Base-by-base conservation (phyloP, 1,284 basidiomycete genomes). In the Cutaneotrichosporon arboriforme region DNA sequence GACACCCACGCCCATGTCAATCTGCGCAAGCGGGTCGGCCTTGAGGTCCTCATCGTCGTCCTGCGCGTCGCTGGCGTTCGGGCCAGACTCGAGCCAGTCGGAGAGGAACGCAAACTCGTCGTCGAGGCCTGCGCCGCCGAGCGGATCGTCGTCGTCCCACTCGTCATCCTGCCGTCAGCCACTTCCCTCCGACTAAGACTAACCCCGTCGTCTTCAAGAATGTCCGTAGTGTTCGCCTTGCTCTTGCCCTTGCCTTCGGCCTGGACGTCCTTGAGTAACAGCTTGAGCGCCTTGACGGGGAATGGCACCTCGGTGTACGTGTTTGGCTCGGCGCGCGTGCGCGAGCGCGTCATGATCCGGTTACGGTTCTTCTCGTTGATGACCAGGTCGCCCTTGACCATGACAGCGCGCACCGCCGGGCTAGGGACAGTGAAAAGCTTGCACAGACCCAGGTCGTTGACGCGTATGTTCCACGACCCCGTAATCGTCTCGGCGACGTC, bases 311-410 rank as follows among this genome's bases (percentile, higher is more conserved):
- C 81, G 1, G 87, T 88, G 71, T 89, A 97, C 71, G 90, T 84
- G 55, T 86, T 85, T 0, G 92, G 92, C 35, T 80, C 88, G 10
- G 80, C 79, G 77, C 85, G 89, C 40, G 93, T 90, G 64, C 84
- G 81, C 39, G 93, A 94, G 56, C 94, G 85, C 38, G 94, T 97
- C 84, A 96, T 90, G 73, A 97, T 97, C 64, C 89, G 84, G 74
- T 92, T 81, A 60, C 83, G 81, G 38, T 87, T 90, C 63, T 84
- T 82, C 3, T 83, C 82, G 52, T 83, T 85, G 51, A 94, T 80
- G 44, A 97, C 84, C 54, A 96, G 82, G 69, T 97, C 92, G n/a
- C 94, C 94, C 67, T 90, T 90, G 37, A 97, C 94, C 31, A 79
- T 72, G 18, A 93, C 76, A 23, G 74, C 78, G 54, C 81, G 81